Percentiles rank a stretch among this genome's conserved stretches.
Conservation (phyloP, 2,329 filamentous ascomycete genomes). For the Truncatella angustata region DNA sequence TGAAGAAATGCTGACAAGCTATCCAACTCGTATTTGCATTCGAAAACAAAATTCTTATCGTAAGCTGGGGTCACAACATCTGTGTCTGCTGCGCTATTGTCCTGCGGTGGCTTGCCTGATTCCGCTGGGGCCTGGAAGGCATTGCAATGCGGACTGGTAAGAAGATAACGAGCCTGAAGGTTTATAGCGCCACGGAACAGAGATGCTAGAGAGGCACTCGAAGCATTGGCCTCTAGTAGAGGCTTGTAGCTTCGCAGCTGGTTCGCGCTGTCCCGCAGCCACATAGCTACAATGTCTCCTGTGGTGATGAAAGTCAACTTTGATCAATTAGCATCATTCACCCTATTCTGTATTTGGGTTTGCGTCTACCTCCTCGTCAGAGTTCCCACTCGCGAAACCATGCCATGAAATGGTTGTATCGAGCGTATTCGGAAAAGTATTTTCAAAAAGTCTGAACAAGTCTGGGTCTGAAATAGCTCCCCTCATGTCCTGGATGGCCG, state of each 20-base stretch:
- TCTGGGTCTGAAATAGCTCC: constrained; percentile 51
- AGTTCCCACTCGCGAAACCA: constrained; percentile 50
- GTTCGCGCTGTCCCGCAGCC: constrained; percentile 80
- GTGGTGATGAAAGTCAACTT: constrained; percentile 78
- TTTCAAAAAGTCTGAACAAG: constrained; percentile 77
- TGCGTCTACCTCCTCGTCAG: constrained; percentile 32
- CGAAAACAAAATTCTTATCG: constrained; percentile 72
- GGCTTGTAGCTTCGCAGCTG: constrained; percentile 69
- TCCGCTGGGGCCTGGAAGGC: constrained; percentile 84
- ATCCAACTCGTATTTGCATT: constrained; percentile 96
- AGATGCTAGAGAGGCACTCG: constrained; percentile 59
- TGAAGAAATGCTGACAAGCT: constrained; percentile 84
- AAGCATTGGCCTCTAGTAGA: constrained; percentile 53
- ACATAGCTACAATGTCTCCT: constrained; percentile 83
- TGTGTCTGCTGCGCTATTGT: constrained; percentile 57
- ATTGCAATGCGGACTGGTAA: constrained; percentile 78
- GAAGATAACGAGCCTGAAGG: constrained; percentile 66
- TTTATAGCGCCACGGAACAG: constrained; percentile 72
- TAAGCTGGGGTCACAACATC: constrained; percentile 63
- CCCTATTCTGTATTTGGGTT: too few species aligned
- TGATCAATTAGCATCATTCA: too few species aligned
- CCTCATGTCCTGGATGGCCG: constrained; percentile 54
- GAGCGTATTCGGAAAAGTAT: constrained; percentile 79
- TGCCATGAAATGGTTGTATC: constrained; percentile 83
- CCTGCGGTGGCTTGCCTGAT: constrained; percentile 59